Percentiles rank a stretch among this genome's conserved stretches.
phyloP scores from a whole-genome alignment of 2,329 filamentous ascomycete species.

The Pseudogymnoascus sp. region DNA sequence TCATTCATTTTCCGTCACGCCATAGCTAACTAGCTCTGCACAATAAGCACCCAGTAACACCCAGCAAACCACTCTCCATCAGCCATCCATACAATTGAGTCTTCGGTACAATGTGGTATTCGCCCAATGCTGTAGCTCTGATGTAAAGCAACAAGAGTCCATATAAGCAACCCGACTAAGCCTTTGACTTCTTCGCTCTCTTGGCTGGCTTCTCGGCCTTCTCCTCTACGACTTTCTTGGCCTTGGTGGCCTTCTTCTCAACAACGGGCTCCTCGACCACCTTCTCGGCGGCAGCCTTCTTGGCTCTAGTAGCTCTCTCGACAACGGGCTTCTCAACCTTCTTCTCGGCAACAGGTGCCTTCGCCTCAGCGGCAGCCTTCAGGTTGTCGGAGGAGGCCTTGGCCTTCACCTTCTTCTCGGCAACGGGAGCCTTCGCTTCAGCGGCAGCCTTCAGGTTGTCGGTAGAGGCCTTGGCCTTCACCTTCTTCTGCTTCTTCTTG shows the following conservation, averaged over 20 bases:
- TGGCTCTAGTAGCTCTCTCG: conserved; percentile 19
- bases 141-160: not conserved
- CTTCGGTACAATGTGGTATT: not conserved
- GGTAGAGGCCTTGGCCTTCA: conserved; percentile 17
- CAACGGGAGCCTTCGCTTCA: too few relatives aligned
- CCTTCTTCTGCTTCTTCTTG: conserved; percentile 17
- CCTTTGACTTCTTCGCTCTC: conserved; percentile 33
- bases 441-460: conserved; percentile 11
- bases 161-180: not conserved
- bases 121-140: not conserved
- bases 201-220: conserved; percentile 28
- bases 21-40: conserved; percentile 1
- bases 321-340: conserved; percentile 36
- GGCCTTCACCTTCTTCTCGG: conserved; percentile 18
- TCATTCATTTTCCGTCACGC: conserved; percentile 8
- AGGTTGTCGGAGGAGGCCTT: conserved; percentile 15
- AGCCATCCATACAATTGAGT: not conserved
- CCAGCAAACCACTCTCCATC: not conserved
- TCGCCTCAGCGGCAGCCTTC: not conserved
- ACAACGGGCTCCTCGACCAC: conserved; percentile 29
- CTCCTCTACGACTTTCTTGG: conserved; percentile 12
- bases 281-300: conserved; percentile 17
- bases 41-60: conserved; percentile 3
- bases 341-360: not conserved
- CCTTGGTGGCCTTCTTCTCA: conserved; percentile 26